Conservation (phyloP, 2,329 filamentous ascomycete species). For the Thermoascus crustaceus region DNA sequence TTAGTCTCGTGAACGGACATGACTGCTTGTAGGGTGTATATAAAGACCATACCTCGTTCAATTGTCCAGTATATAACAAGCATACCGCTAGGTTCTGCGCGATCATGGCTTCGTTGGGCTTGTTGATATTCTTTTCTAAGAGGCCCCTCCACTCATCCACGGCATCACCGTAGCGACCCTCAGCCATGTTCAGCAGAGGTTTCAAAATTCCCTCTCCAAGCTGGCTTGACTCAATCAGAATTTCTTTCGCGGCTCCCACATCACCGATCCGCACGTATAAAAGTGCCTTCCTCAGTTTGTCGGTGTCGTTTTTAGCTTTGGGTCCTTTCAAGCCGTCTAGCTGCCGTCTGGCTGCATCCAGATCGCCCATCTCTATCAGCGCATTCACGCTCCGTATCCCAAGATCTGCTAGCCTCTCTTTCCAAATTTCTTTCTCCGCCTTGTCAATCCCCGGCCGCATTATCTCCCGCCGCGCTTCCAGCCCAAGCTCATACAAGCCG, state of each 20-base stretch:
- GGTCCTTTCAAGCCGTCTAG: constrained; percentile 49
- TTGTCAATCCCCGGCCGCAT: constrained; percentile 43
- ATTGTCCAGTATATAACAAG: constrained; percentile 68
- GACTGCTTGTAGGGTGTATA: background rate
- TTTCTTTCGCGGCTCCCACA: constrained; percentile 54
- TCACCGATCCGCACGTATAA: constrained; percentile 76
- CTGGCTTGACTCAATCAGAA: constrained; percentile 36
- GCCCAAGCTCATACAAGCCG: constrained; percentile 79
- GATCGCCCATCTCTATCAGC: constrained; percentile 64
- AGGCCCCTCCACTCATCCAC: constrained; percentile 53
- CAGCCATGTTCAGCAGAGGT: constrained; percentile 69
- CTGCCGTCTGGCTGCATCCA: constrained; percentile 69
- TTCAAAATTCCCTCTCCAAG: constrained; percentile 35
- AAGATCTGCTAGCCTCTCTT: constrained; percentile 61
- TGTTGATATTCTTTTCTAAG: constrained; percentile 36
- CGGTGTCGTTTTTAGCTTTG: constrained; percentile 21
- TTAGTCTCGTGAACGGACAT: constrained; percentile 3
- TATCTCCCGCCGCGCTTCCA: constrained; percentile 62
- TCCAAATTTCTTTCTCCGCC: constrained; percentile 60
- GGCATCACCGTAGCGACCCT: constrained; percentile 62
- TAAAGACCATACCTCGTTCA: constrained; percentile 53
- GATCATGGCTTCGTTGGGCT: constrained; percentile 57
- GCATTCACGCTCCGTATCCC: constrained; percentile 55
- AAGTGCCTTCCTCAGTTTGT: constrained; percentile 46
- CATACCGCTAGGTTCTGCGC: constrained; percentile 78